Evolutionary conservation across 768 basidiomycete species (phyloP), one percentile per base, ranked within the genome.

Genomic region (Candolleomyces eurysporus): DNA sequence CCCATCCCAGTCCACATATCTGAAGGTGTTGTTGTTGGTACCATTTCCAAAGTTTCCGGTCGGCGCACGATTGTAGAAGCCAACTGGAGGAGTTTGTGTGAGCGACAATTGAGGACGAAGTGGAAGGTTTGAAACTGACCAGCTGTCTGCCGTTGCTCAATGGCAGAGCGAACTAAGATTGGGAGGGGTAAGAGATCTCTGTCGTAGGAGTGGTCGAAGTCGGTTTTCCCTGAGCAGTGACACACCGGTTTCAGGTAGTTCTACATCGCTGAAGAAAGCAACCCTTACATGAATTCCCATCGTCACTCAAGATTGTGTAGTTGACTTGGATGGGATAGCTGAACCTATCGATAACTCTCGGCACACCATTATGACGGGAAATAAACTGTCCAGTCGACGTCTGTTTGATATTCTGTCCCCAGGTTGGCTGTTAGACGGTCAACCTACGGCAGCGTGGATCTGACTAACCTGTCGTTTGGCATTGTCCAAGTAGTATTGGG

Each of bases 161-260:
- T 90, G 10, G 79, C 81, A 9, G 85, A 87, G 10, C 79, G 80
- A 5, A 84, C 67, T 57, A 84, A 79, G 63, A 88, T 82, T 2
- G 89, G 86, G 45, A 79, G 77, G 1, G 89, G 89, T 14, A 81
- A 67, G 43, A 86, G 71, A 22, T 76, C 73, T 22, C 90, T 84
- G 54, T 84, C 71, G 67, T 90, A 92, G 0, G 86, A 87, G 66
- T 91, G 90, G 65, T 92, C 88, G 61, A 92, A 80, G 3, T 68
- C 66, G 10, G 79, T 73, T 54, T 77, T 76, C 67, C 82, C 87
- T 90, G 22, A 30, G 17, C 7, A 2, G 39, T 17, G 6, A 17
- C 7, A 14, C 5, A 31, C 40, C 39, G 32, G 53, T 42, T 14
- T 36, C 2, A 5, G 14, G 21, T 14, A 17, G 36, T 16, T 10